Evolutionary conservation across 177 flowering plant species (phyloP), one percentile per base, ranked within the genome.

Genomic region (Tripterygium wilfordii): DNA sequence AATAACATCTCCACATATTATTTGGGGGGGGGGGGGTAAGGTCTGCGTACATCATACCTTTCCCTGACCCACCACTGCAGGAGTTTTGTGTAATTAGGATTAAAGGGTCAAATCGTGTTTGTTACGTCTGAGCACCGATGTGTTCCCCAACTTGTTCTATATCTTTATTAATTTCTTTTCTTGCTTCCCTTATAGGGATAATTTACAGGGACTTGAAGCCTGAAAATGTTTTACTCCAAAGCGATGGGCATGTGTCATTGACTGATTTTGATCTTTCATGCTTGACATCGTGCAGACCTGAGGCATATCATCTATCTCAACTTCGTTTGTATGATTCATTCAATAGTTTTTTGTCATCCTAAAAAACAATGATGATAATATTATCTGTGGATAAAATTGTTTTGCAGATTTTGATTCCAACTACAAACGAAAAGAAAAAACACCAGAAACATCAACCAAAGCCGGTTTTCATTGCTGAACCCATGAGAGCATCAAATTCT

Each of bases 191-290:
- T 65, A 15, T 75, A 92, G 98, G 98, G 42, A 82, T 92, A 45
- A 88, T 92, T 35, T 92, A 92, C 69, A 69, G 99, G 49, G 99
- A 92, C 48, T 63, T 92, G 51, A 92, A 92, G 82, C 99, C 99
- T 18, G 99, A 92, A 64, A 92, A 88, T 76, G 73, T 92, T 40
- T 49, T 92, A 51, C 64, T 88, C 49, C 99, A 88, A 61, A 47
- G 75, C 51, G 68, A 64, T 61, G 99, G 99, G 20, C 96, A 92
- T 56, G 67, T 92, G 35, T 33, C 91, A 18, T 69, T 92, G 69
- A 88, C 96, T 19, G 99, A 92, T 65, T 92, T 92, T 70, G 99
- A 92, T 75, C 67, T 92, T 36, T 92, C 99, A 28, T 86, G 96
- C 62, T 71, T 92, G 69, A 92, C 99, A 65, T 82, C 96, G 27